Conservation (phyloP, 1,284 basidiomycete genomes). For the Sutorius eximius region DNA sequence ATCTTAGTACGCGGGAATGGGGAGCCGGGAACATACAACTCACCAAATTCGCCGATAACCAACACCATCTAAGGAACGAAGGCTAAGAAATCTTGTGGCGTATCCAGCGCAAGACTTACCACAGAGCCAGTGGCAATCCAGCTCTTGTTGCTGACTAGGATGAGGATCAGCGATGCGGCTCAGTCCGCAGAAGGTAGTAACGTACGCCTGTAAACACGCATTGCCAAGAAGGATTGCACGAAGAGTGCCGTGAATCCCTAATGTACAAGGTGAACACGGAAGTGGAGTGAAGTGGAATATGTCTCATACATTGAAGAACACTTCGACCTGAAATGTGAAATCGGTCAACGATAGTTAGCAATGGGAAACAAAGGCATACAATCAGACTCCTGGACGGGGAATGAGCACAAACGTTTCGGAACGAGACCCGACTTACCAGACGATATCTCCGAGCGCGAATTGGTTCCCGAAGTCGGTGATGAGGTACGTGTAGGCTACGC, state of each 20-base stretch:
- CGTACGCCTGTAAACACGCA: slow-evolving; percentile 35
- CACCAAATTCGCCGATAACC: slow-evolving; percentile 55
- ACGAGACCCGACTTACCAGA: slow-evolving; percentile 43
- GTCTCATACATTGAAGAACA: slow-evolving; percentile 37
- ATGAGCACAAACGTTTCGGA: neutral
- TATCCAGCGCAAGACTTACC: slow-evolving; percentile 9
- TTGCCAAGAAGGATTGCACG: slow-evolving; percentile 39
- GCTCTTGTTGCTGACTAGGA: slow-evolving; percentile 35
- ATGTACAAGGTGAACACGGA: slow-evolving; percentile 4
- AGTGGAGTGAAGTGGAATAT: neutral
- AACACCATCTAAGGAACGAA: slow-evolving; percentile 31
- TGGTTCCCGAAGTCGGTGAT: slow-evolving; percentile 29
- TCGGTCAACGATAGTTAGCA: neutral
- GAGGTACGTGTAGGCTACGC: slow-evolving; percentile 53
- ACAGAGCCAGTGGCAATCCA: slow-evolving; percentile 26
- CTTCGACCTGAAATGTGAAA: slow-evolving; percentile 33
- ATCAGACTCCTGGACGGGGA: slow-evolving; percentile 44
- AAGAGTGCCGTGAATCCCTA: slow-evolving; percentile 39
- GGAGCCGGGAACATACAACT: slow-evolving; percentile 11
- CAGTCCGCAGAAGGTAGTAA: neutral
- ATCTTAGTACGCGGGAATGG: slow-evolving; percentile 6
- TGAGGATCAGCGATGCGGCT: neutral
- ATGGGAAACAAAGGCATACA: slow-evolving; percentile 32
- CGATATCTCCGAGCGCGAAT: slow-evolving; percentile 37
- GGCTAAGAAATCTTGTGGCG: neutral